Evolutionary conservation across 257 asterid genomes (phyloP).

Genomic region (Primulina eburnea): DNA sequence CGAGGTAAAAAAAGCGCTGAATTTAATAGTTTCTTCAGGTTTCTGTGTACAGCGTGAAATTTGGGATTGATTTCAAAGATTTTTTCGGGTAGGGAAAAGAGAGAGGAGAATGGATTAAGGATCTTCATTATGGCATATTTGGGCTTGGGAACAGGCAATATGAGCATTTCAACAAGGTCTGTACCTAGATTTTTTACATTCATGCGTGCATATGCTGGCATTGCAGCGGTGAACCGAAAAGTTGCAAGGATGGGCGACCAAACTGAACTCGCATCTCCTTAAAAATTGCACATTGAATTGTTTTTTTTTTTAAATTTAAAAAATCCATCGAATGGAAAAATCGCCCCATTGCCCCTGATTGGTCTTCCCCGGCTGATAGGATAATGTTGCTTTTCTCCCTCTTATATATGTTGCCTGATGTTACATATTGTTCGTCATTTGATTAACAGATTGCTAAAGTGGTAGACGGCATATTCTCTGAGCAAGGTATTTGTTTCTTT

Average conservation of each 20-base stretch:
- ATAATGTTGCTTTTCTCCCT: not conserved
- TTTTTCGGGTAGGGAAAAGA: conserved; percentile 62
- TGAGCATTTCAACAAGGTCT: conserved; percentile 98
- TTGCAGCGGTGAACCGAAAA: not conserved
- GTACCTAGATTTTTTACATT: not conserved
- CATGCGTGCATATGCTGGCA: not conserved
- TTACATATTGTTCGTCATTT: conserved; percentile 14
- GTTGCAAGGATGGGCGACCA: not conserved
- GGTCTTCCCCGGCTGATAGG: not conserved
- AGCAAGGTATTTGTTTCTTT: conserved; percentile 59
- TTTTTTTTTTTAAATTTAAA: too few species aligned
- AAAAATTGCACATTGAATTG: not conserved
- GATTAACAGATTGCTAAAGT: conserved; percentile 74
- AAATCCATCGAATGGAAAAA: not conserved
- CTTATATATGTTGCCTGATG: conserved; percentile 3
- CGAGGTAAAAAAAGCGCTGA: conserved; percentile 50
- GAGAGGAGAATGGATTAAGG: conserved; percentile 70
- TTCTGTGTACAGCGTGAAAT: conserved; percentile 13
- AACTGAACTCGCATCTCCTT: not conserved
- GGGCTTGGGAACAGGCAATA: conserved; percentile 99
- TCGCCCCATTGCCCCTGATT: not conserved
- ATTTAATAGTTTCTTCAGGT: not conserved
- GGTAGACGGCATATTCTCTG: conserved; percentile 63
- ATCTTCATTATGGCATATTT: conserved; percentile 82
- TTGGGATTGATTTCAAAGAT: conserved; percentile 21